Percentiles rank a stretch among this genome's conserved stretches.
phyloP scores from a whole-genome alignment of 163 green algal genomes.

The Chlorella variabilis region DNA sequence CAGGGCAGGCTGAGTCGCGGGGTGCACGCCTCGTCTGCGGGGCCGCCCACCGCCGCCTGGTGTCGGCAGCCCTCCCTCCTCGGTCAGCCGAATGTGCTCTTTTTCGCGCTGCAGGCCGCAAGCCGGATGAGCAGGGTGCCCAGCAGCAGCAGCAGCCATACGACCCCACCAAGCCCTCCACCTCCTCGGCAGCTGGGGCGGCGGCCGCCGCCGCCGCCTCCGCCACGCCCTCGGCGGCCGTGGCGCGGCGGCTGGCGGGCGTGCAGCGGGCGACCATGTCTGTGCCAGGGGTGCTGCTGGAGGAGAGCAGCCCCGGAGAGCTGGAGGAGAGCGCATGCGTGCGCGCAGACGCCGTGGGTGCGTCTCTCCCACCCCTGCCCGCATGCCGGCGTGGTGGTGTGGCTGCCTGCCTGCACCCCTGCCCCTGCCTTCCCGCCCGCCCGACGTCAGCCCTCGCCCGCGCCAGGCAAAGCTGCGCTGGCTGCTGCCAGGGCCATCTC shows the following conservation, averaged over 20 bases:
- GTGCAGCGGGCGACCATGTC: slow-evolving; percentile 69
- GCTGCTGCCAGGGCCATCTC: no score
- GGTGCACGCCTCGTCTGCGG: no score
- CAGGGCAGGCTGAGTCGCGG: no score
- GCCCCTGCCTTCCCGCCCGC: no score
- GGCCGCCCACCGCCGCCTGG: no score
- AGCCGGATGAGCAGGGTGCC: slow-evolving; percentile 8
- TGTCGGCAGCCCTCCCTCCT: no score
- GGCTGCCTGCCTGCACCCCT: background rate
- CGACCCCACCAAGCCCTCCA: slow-evolving; percentile 26
- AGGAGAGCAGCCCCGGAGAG: slow-evolving; percentile 53
- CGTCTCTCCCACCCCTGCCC: no score
- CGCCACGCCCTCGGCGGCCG: background rate
- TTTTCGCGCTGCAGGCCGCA: background rate
- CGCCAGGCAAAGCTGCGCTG: no score
- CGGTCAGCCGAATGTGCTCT: no score
- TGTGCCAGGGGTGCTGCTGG: slow-evolving; percentile 66
- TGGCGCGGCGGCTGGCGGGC: slow-evolving; percentile 51
- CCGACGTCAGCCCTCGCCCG: no score
- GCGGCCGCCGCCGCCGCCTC: slow-evolving; percentile 3
- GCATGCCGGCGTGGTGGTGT: no score
- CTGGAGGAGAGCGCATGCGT: slow-evolving; percentile 61
- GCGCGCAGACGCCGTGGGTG: slow-evolving; percentile 5
- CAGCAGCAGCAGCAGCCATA: slow-evolving; percentile 26
- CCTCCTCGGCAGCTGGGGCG: slow-evolving; percentile 2